A percentile compares a stretch with the other conserved stretches of the same genome.
Conservation (phyloP, 805 yeast species). For the Yarrowia bubula region DNA sequence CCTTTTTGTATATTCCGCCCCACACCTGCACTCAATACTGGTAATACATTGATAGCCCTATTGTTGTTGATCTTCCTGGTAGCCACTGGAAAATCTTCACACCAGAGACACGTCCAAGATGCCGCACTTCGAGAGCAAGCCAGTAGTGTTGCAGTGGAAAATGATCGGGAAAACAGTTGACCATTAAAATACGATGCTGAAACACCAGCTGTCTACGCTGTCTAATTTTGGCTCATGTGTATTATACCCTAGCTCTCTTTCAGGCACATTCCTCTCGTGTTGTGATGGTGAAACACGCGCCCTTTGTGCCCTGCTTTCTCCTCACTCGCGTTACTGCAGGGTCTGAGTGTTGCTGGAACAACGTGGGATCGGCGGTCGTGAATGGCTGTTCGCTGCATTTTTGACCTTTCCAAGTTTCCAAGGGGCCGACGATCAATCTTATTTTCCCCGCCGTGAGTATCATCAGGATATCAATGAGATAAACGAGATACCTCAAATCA, state of each 20-base stretch:
- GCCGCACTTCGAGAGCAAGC: not conserved
- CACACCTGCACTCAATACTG: too few relatives aligned
- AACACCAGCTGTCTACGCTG: too few relatives aligned
- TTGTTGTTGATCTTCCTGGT: not conserved
- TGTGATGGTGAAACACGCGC: constrained; percentile 2
- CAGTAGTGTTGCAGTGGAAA: not conserved
- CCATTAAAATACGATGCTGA: not conserved
- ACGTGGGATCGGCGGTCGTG: not conserved
- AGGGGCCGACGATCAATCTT: constrained; percentile 23
- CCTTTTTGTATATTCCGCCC: too few relatives aligned
- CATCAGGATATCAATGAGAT: not conserved
- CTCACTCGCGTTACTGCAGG: constrained; percentile 9
- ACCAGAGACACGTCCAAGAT: not conserved
- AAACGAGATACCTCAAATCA: too few relatives aligned
- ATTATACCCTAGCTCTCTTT: not conserved
- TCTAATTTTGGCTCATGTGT: too few relatives aligned
- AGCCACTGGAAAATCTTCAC: not conserved
- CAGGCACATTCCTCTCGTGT: not conserved
- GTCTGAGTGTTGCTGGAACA: constrained; percentile 3
- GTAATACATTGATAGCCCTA: not conserved
- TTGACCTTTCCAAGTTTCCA: not conserved
- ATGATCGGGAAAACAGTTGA: not conserved
- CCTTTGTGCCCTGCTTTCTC: constrained; percentile 1
- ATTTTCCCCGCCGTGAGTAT: not conserved
- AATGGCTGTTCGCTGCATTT: constrained; percentile 14